Percentiles rank a stretch among this genome's conserved stretches.
Evolutionary conservation across 2,329 filamentous ascomycete species (phyloP).

Genomic region (Cadophora malorum): DNA sequence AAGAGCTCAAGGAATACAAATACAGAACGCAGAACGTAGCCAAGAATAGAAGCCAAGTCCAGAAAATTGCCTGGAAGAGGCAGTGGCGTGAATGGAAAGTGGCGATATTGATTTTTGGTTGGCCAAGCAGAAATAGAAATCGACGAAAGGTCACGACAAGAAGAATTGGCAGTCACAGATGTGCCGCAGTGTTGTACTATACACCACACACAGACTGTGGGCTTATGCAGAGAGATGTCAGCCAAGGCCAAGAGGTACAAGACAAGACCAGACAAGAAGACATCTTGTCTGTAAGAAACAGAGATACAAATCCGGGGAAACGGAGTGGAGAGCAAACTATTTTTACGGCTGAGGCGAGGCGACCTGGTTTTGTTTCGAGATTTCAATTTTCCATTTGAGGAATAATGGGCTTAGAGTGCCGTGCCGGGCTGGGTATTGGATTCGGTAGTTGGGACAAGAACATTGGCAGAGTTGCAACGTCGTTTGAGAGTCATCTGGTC

Average conservation of each 20-base stretch:
- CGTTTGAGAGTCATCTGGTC: slow-evolving; percentile 1
- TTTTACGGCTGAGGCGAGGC: neutral
- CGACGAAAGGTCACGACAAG: neutral
- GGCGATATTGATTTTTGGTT: neutral
- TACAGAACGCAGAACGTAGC: neutral
- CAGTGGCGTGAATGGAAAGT: neutral
- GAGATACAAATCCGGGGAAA: neutral
- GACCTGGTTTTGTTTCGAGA: slow-evolving; percentile 1
- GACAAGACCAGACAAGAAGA: neutral
- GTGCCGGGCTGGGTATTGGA: neutral
- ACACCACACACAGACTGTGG: neutral
- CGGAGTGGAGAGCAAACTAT: neutral
- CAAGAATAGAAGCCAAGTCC: neutral
- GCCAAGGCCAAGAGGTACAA: neutral
- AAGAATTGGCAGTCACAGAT: slow-evolving; percentile 8
- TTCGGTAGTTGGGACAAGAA: slow-evolving; percentile 13
- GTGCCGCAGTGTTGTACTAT: neutral
- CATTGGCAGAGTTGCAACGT: slow-evolving; percentile 17
- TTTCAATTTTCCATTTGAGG: neutral
- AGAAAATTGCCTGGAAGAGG: neutral
- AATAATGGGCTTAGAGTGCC: slow-evolving; percentile 1
- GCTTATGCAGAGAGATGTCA: neutral
- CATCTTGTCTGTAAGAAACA: neutral
- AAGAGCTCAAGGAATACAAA: too few species aligned
- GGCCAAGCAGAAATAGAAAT: neutral